Evolutionary conservation across 192 early-diverging fungal species (phyloP).

Genomic region (Gigaspora rosea): DNA sequence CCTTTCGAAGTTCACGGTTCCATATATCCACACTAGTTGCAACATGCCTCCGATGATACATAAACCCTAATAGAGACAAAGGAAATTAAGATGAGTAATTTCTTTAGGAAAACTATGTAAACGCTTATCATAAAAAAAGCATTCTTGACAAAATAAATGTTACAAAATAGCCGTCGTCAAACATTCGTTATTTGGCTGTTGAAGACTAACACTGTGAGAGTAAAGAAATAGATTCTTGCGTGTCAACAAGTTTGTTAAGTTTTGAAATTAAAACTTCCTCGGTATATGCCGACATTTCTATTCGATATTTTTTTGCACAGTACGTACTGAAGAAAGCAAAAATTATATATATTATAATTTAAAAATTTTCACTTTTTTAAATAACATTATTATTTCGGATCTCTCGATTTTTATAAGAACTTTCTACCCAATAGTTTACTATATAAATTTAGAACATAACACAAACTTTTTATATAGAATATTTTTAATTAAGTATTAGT

Average conservation of each 20-base stretch:
- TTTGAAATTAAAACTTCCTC: constrained; percentile 27
- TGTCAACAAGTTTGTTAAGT: constrained; percentile 33
- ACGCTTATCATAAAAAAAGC: neutral
- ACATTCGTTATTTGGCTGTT: neutral
- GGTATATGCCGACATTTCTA: constrained; percentile 15
- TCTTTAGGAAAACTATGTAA: neutral
- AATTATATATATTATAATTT: too few relatives aligned
- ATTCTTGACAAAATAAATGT: neutral
- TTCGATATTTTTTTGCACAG: neutral
- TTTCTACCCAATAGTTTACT: too few relatives aligned
- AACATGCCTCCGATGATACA: constrained; percentile 33
- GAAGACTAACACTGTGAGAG: constrained; percentile 35
- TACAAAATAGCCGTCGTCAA: neutral
- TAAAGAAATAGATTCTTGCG: constrained; percentile 36
- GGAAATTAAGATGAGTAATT: neutral
- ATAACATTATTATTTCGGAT: too few relatives aligned
- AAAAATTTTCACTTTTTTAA: too few relatives aligned
- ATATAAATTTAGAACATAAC: too few relatives aligned
- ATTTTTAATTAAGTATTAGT: too few relatives aligned
- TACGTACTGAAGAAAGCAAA: too few relatives aligned
- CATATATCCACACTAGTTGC: constrained; percentile 33
- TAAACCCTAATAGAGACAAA: constrained; percentile 27
- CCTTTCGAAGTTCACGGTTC: constrained; percentile 19
- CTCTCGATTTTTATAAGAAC: too few relatives aligned
- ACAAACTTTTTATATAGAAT: too few relatives aligned